Evolutionary conservation across 2,329 filamentous ascomycete species (phyloP), one percentile per base, ranked within the genome.

Genomic region (Nothophaeocryptopus gaeumannii): DNA sequence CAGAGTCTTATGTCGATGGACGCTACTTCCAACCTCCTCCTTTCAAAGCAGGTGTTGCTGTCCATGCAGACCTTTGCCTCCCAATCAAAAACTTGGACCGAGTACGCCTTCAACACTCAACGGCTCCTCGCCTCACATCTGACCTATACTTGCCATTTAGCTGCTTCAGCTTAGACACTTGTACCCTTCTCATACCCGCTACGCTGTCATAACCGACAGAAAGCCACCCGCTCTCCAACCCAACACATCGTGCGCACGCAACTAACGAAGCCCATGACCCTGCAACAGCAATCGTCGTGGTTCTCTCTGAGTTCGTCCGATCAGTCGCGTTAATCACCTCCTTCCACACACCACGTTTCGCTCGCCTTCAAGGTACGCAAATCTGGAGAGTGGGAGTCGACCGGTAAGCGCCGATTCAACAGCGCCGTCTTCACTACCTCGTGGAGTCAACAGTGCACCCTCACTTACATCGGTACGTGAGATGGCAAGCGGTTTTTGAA

Each of bases 401-500:
- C 75, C 62, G 77, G 74, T 77, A 78, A 81, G 75, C 81, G 78
- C 79, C 74, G 78, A 78, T 26, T 26, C 20, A 3, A 70, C 68
- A 61, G 60, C 60, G 59, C 57, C 58, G 52, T 53, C 56, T 58
- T 54, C 57, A 50, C 51, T 46, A 41, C 38, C 34, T 47, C 37
- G n/a, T 33, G 47, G 50, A 44, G 50, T 31, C 30, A 39, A 30
- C 33, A 39, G 45, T 50, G 44, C 50, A 41, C 52, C 54, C 47
- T 52, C 38, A 46, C 61, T 56, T 53, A 58, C 30, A n/a, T 62
- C 61, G 45, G 48, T 42, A 26, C 20, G 60, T 60, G 67, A 67
- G 71, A 74, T 74, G 65, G 69, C 71, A 78, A 81, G 82, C 88
- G 89, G 82, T 83, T 95, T 96, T 96, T 95, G 79, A 78, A 79